Evolutionary conservation across 2,329 filamentous ascomycete genomes (phyloP).

Genomic region (Talaromyces sp.): DNA sequence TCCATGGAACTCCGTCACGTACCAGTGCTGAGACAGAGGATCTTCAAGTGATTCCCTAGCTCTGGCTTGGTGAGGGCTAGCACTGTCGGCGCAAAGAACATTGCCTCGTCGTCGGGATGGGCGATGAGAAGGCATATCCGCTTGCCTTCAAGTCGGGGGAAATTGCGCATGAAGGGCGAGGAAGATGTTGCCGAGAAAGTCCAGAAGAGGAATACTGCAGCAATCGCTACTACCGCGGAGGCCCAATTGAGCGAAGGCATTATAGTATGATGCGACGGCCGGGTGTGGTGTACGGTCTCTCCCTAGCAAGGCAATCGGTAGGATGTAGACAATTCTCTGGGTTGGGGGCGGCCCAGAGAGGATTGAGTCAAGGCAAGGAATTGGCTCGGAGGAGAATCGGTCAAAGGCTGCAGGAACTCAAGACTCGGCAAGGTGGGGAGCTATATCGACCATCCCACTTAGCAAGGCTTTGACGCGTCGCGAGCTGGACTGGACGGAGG

Average conservation of each 20-base stretch:
- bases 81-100: conserved; percentile 95
- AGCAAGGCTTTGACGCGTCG: neutral
- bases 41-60: conserved; percentile 87
- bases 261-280: conserved; percentile 13
- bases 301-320: neutral
- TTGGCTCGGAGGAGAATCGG: conserved; percentile 4
- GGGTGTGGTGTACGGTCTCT: neutral
- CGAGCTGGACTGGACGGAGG: neutral
- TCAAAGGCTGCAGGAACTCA: conserved; percentile 11
- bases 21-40: conserved; percentile 89
- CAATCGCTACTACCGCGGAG: conserved; percentile 39
- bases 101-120: conserved; percentile 97
- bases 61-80: conserved; percentile 79
- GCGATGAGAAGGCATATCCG: conserved; percentile 91
- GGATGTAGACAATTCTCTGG: neutral
- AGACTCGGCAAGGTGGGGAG: conserved; percentile 20
- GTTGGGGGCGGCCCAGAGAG: neutral
- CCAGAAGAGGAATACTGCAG: conserved; percentile 48
- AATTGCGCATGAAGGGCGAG: conserved; percentile 42
- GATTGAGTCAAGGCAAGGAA: neutral
- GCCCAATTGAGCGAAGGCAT: conserved; percentile 26
- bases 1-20: conserved; percentile 22
- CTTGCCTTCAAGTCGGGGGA: conserved; percentile 73
- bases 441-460: neutral
- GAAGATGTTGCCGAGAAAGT: conserved; percentile 42